phyloP scores from a whole-genome alignment of 345 rosid species.

The Eucalyptus caleyi region DNA sequence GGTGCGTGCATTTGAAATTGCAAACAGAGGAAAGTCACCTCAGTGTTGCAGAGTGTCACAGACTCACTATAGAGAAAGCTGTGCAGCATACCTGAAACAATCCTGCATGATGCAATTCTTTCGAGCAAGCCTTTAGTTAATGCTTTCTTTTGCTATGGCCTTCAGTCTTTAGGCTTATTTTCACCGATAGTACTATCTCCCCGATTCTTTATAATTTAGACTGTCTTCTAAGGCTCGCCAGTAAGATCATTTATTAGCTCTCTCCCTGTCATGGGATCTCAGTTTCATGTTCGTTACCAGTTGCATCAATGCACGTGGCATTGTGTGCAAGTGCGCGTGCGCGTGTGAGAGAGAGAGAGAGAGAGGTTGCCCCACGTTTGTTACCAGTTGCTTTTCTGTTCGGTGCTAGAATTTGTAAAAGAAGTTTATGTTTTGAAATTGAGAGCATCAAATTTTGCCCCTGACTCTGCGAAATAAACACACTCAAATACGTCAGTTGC shows the following conservation, averaged over 20 bases:
- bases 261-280: not conserved
- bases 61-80: not conserved
- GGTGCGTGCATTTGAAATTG: not conserved
- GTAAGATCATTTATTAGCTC: not conserved
- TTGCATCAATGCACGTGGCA: not conserved
- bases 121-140: not conserved
- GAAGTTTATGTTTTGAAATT: not conserved
- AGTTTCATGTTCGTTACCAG: not conserved
- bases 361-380: not conserved
- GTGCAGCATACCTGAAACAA: not conserved
- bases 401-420: not conserved
- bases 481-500: not conserved
- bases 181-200: not conserved
- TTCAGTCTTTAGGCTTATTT: not conserved
- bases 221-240: not conserved
- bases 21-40: not conserved
- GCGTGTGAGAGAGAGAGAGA: not conserved
- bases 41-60: not conserved
- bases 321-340: rapidly evolving
- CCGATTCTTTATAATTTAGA: not conserved
- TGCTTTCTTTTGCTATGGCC: not conserved
- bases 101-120: not conserved
- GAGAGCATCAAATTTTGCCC: not conserved
- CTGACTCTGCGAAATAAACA: not conserved
- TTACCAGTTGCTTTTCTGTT: not conserved